Percentiles rank a stretch among this genome's conserved stretches.
Conservation (phyloP, 495 filamentous ascomycete species). For the Xylaria castorea region DNA sequence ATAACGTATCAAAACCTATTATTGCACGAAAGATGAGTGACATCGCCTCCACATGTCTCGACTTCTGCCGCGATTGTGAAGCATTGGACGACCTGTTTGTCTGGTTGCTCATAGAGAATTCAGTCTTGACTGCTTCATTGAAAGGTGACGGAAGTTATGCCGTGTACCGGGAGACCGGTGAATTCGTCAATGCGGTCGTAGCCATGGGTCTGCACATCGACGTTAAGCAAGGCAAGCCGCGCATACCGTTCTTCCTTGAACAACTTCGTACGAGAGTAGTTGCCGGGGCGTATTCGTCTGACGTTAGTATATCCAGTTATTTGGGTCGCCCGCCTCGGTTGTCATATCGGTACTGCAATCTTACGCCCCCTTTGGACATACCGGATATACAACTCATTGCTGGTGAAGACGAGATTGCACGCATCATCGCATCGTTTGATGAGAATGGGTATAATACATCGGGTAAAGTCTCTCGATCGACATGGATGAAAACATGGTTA, state of each 20-base stretch:
- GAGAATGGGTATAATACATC: constrained; percentile 38
- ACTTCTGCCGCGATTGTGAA: constrained; percentile 41
- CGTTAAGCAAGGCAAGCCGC: constrained; percentile 32
- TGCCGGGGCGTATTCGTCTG: constrained; percentile 35
- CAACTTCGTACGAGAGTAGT: constrained; percentile 35
- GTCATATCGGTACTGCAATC: constrained; percentile 42
- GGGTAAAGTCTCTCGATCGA: constrained; percentile 36
- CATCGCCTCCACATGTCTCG: constrained; percentile 38
- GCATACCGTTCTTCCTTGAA: constrained; percentile 38
- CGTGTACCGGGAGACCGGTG: constrained; percentile 37
- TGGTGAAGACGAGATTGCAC: constrained; percentile 33
- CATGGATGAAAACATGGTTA: constrained; percentile 38
- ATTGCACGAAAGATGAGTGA: constrained; percentile 39
- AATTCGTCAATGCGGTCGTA: constrained; percentile 33
- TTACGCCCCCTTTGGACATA: constrained; percentile 38
- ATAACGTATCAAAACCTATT: constrained; percentile 31
- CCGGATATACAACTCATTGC: constrained; percentile 33
- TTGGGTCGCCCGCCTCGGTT: constrained; percentile 42
- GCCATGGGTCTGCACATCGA: constrained; percentile 41
- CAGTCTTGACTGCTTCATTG: constrained; percentile 29
- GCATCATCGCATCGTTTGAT: constrained; percentile 35
- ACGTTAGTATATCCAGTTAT: constrained; percentile 37
- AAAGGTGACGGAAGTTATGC: constrained; percentile 40
- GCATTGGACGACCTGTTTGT: constrained; percentile 37
- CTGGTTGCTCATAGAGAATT: constrained; percentile 42